These are phyloP conservation scores for Neopestalotiopsis sp. DNA, from an alignment of 2,329 filamentous ascomycete species.

Conservation along the genomic window DNA sequence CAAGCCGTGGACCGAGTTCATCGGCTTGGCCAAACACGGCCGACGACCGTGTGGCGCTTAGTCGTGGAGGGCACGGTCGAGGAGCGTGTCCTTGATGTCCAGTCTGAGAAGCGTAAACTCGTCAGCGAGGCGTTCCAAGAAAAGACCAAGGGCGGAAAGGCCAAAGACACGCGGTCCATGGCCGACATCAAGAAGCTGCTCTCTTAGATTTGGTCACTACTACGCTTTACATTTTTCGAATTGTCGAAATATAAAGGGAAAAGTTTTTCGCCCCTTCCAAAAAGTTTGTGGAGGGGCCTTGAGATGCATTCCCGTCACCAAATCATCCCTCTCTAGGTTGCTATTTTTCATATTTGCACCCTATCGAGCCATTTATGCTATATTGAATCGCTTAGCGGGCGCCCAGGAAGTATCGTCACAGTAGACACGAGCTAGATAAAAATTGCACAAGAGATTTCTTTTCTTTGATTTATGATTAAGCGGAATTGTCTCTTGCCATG, in stretches of 20 bases:
- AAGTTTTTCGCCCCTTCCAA: background rate
- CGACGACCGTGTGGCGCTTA: slow-evolving; percentile 80
- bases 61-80: slow-evolving; percentile 84
- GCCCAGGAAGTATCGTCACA: too few species aligned
- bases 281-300: background rate
- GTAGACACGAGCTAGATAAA: too few species aligned
- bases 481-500: too few species aligned
- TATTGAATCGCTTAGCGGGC: too few species aligned
- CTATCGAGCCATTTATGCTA: too few species aligned
- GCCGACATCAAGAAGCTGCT: slow-evolving; percentile 23
- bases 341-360: too few species aligned
- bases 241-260: background rate
- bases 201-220: background rate
- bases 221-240: background rate
- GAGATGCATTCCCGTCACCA: too few species aligned
- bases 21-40: slow-evolving; percentile 79
- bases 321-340: too few species aligned
- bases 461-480: too few species aligned
- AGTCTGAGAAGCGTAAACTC: slow-evolving; percentile 78
- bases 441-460: too few species aligned
- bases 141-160: slow-evolving; percentile 51
- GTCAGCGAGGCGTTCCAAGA: slow-evolving; percentile 83
- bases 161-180: slow-evolving; percentile 22
- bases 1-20: slow-evolving; percentile 91
- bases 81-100: slow-evolving; percentile 79